Evolutionary conservation across 305 asterid species (phyloP), one percentile per base, ranked within the genome.

Genomic region (Caryopteris hybrid): DNA sequence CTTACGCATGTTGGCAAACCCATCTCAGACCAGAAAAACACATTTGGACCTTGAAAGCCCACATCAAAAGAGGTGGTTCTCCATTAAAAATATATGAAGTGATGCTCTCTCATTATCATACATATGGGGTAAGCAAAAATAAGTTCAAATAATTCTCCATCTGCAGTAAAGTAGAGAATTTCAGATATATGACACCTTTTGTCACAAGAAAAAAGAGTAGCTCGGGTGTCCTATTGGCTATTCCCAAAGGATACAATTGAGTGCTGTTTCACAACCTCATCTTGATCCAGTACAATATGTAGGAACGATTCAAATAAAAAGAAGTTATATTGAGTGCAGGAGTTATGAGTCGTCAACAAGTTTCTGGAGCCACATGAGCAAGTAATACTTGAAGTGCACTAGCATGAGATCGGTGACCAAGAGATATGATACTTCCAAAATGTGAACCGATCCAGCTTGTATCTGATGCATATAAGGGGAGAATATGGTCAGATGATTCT

Each of bases 11-110:
- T 38, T 55, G 36, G 31, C 64, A 71, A 33, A 57, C 56, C 36
- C 66, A 65, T 39, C 33, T 65, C 58, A 67, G 39, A 75, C 25
- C 45, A 23, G 52, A 48, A 58, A 42, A 13, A 47, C 52, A 29
- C 20, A 48, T 61, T 36, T 17, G 38, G 25, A 14, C 52, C 22
- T 47, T 25, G 16, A 17, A 3, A 65, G 52, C 64, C 63, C 14
- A 66, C 22, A 2, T 16, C 64, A 50, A 66, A 43, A 45, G n/a
- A n/a, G n/a, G n/a, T n/a, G n/a, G n/a, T n/a, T n/a, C n/a, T n/a
- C n/a, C n/a, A n/a, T n/a, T 31, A 59, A 25, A 51, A 70, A 33
- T 38, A 53, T 29, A 23, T 17, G 50, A 47, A 31, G 46, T 10
- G 29, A 50, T 63, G 43, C 34, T 18, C 68, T 43, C 64, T 21